These are phyloP conservation scores for Ascomycota sp. DNA, from an alignment of 2,329 filamentous ascomycete species.

Conservation along the genomic window DNA sequence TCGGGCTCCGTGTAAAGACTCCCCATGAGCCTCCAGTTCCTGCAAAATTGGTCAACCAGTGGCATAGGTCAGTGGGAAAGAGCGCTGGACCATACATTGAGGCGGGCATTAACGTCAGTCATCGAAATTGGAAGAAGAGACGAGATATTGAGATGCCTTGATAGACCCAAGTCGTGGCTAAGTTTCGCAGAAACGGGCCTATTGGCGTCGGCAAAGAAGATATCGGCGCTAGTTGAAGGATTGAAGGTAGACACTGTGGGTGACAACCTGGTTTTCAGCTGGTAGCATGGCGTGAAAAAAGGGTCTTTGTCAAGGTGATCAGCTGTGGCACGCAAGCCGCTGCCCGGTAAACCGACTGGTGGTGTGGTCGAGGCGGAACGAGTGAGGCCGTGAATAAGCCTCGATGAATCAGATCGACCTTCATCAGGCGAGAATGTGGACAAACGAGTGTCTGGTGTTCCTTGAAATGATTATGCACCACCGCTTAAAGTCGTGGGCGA, in stretches of 20 bases:
- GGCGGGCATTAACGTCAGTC: slow-evolving; percentile 19
- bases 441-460: slow-evolving; percentile 40
- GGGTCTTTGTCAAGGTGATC: slow-evolving; percentile 25
- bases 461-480: slow-evolving; percentile 32
- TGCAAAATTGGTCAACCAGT: slow-evolving; percentile 5
- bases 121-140: slow-evolving; percentile 10
- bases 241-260: slow-evolving; percentile 40
- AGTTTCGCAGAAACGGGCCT: slow-evolving; percentile 13
- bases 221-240: slow-evolving; percentile 13
- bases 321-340: slow-evolving; percentile 7
- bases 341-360: slow-evolving; percentile 7
- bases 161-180: slow-evolving; percentile 24
- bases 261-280: slow-evolving; percentile 26
- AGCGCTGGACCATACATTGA: slow-evolving; percentile 17
- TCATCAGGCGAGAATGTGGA: slow-evolving; percentile 43
- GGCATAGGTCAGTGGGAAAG: too few species aligned
- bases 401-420: slow-evolving; percentile 20
- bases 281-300: slow-evolving; percentile 22
- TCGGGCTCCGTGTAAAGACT: slow-evolving; percentile 14
- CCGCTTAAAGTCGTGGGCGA: slow-evolving; percentile 30
- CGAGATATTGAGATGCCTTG: slow-evolving; percentile 21
- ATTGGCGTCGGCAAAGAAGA: slow-evolving; percentile 5
- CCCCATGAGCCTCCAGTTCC: slow-evolving; percentile 16
- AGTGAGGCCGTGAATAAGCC: slow-evolving; percentile 12
- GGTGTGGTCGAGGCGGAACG: slow-evolving; percentile 10